Evolutionary conservation across 2,329 filamentous ascomycete species (phyloP), one percentile per base, ranked within the genome.

Genomic region (Alternaria ventricosa): DNA sequence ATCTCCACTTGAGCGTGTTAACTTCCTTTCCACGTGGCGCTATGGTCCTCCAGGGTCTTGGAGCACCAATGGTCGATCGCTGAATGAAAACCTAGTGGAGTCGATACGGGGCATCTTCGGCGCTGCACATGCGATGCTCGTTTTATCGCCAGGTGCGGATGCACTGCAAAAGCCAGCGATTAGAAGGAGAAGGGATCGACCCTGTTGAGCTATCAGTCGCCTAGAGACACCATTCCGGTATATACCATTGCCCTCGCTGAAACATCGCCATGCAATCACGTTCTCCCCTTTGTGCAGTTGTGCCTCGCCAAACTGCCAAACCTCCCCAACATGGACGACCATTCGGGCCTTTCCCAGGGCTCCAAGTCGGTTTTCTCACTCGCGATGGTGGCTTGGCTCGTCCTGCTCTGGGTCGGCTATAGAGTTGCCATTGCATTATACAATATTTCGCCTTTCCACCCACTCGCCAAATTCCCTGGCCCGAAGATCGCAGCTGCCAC

Each of bases 401-500:
- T 60, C 10, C 56, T 53, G 33, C 50, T 69, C 23, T 74, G 71
- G 71, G 44, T 71, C 41, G 64, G 61, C 20, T 72, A 72, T 47
- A 63, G 65, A 4, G 54, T 71, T 12, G 61, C 64, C 6, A 64
- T 69, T 46, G 67, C 69, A 12, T 28, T 71, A 6, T 74, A 74
- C 63, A 74, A 74, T 41, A 66, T 74, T 56, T 72, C 71, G 28
- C 70, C 71, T 3, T 62, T 71, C 30, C 71, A 73, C 30, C 70
- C 71, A 11, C 62, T 76, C 10, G 58, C 73, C 15, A 63, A 55
- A 4, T 75, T 76, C 44, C 74, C 74, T 44, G 74, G 74, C 4
- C 73, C 74, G 6, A 75, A 75, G 55, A 66, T 76, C n/a, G 74
- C 74, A 3, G 73, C 74, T 25, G 66, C 63, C 22, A 71, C 70